A percentile compares a stretch with the other conserved stretches of the same genome.
These are phyloP conservation scores for Paxillus rubicundulus DNA, from an alignment of 768 basidiomycete genomes.

Conservation along the genomic window DNA sequence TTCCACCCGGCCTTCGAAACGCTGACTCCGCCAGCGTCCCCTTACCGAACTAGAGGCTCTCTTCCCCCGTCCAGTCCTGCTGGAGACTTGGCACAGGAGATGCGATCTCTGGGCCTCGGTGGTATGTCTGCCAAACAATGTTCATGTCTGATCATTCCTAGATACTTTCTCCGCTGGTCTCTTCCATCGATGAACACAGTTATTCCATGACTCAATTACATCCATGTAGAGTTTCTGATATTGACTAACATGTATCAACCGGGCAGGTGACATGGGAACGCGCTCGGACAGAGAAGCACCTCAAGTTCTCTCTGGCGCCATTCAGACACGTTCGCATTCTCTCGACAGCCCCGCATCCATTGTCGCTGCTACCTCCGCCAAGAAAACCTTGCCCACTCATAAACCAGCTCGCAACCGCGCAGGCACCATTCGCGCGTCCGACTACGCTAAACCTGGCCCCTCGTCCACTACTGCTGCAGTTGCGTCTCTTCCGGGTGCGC, in stretches of 20 bases:
- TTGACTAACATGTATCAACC: conserved; percentile 7
- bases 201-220: background rate
- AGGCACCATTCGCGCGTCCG: conserved; percentile 52
- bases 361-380: conserved; percentile 8
- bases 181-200: background rate
- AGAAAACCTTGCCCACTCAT: conserved; percentile 9
- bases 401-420: conserved; percentile 37
- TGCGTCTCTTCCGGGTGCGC: conserved; percentile 18
- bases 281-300: conserved; percentile 10
- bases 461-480: conserved; percentile 1
- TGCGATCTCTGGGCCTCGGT: conserved; percentile 23
- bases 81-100: conserved; percentile 16
- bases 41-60: background rate
- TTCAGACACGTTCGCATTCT: conserved; percentile 20
- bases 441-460: conserved; percentile 27
- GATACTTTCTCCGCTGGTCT: background rate
- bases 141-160: background rate
- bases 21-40: conserved; percentile 4
- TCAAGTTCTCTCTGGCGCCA: background rate
- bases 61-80: conserved; percentile 18
- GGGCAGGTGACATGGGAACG: conserved; percentile 12
- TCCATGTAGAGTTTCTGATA: background rate
- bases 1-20: background rate
- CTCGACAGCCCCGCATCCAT: conserved; percentile 14
- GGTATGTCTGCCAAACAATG: conserved; percentile 21